Evolutionary conservation across 2,329 filamentous ascomycete species (phyloP).

Genomic region (Dichotomopilus funicola): DNA sequence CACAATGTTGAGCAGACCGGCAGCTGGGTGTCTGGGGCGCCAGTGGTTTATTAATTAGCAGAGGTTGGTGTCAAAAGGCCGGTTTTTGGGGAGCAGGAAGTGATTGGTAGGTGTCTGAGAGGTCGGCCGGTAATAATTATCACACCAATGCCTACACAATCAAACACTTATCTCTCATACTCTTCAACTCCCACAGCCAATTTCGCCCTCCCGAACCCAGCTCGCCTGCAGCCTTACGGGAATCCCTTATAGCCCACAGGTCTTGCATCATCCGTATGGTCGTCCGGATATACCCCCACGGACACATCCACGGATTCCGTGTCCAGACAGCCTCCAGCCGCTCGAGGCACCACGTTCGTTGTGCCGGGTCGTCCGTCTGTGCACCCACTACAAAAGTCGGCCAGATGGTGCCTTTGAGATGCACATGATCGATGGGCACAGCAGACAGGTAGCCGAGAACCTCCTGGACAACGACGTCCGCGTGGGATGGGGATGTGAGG

Average conservation of each 20-base stretch:
- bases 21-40: too few species aligned
- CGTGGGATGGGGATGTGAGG: conserved; percentile 25
- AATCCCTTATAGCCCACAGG: conserved; percentile 36
- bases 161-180: conserved; percentile 37
- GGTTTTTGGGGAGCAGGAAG: too few species aligned
- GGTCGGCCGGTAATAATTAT: background rate
- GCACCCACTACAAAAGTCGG: conserved; percentile 51
- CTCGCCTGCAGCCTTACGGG: conserved; percentile 18
- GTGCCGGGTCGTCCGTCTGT: conserved; percentile 37
- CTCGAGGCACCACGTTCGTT: conserved; percentile 43
- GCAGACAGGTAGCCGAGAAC: conserved; percentile 41
- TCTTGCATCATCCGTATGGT: conserved; percentile 40
- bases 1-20: too few species aligned
- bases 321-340: conserved; percentile 31
- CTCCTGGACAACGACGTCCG: conserved; percentile 35
- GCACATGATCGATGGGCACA: conserved; percentile 42
- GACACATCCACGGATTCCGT: conserved; percentile 34
- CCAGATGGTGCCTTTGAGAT: conserved; percentile 53
- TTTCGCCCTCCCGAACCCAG: conserved; percentile 22
- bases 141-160: conserved; percentile 29
- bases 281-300: conserved; percentile 45
- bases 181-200: conserved; percentile 41
- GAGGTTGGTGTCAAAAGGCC: too few species aligned
- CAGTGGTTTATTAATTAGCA: too few species aligned
- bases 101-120: too few species aligned